Conservation (phyloP, 2,329 filamentous ascomycete genomes). For the Dryadomyces quercus-mongolicae region DNA sequence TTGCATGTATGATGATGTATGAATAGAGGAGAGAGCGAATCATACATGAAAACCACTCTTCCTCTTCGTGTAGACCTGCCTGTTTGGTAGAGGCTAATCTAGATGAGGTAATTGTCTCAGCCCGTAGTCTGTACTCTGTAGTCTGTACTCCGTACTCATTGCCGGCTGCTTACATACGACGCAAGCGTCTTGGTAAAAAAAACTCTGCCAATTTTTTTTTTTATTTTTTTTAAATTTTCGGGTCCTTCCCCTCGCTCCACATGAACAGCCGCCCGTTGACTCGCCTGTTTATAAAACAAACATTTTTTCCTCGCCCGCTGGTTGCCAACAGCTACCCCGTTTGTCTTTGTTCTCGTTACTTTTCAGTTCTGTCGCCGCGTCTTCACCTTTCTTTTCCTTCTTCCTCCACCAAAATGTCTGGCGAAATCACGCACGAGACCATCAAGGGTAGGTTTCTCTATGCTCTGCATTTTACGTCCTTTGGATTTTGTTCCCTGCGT, state of each 20-base stretch:
- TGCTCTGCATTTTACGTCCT: not conserved
- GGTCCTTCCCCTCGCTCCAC: no score
- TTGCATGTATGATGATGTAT: not conserved
- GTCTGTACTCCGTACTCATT: no score
- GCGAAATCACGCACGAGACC: constrained; percentile 63
- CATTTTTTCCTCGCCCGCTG: not conserved
- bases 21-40: not conserved
- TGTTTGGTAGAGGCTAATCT: no score
- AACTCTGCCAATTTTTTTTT: not conserved
- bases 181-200: not conserved
- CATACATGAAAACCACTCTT: not conserved
- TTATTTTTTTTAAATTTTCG: not conserved
- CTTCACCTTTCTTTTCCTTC: not conserved
- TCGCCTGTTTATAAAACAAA: no score
- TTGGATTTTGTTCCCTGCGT: no score
- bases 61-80: no score
- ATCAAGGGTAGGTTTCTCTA: constrained; percentile 49
- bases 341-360: not conserved
- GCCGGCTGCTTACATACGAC: no score
- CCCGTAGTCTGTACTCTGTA: no score
- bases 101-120: no score
- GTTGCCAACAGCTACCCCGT: not conserved
- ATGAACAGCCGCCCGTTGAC: not conserved
- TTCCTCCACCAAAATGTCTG: constrained; percentile 41
- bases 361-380: not conserved